Evolutionary conservation across 331 rosid genomes (phyloP).

Genomic region (Quercus lobata): DNA sequence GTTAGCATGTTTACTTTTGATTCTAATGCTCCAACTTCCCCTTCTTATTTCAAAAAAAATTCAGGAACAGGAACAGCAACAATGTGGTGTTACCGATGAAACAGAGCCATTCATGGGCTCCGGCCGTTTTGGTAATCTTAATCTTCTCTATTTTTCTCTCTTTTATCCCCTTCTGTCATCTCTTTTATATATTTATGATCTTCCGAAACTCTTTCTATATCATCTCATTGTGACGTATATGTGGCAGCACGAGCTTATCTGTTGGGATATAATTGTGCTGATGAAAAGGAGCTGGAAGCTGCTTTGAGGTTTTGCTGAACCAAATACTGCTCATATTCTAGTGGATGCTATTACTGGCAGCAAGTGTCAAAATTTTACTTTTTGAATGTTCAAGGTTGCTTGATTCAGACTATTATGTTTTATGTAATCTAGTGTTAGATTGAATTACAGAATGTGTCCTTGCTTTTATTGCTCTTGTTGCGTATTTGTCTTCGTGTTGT

Average conservation of each 20-base stretch:
- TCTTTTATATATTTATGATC: background rate
- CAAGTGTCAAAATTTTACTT: background rate
- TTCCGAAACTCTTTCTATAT: background rate
- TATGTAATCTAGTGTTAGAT: background rate
- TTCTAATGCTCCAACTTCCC: background rate
- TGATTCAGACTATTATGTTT: background rate
- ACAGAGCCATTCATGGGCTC: slow-evolving; percentile 91
- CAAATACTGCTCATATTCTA: slow-evolving; percentile 5
- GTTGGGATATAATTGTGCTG: slow-evolving; percentile 82
- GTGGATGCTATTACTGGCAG: background rate
- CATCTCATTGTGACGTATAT: slow-evolving; percentile 12
- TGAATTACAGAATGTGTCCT: background rate
- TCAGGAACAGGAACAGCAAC: slow-evolving; percentile 60
- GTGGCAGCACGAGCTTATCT: slow-evolving; percentile 68
- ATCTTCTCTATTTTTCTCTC: background rate
- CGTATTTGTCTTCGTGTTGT: background rate
- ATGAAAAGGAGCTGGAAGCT: slow-evolving; percentile 85
- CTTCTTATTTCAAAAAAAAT: background rate
- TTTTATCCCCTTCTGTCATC: too few species aligned
- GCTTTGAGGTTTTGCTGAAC: slow-evolving; percentile 86
- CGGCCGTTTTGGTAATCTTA: slow-evolving; percentile 75
- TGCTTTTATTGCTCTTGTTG: background rate
- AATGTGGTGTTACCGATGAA: slow-evolving; percentile 62
- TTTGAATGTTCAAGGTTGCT: background rate
- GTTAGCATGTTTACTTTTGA: background rate